phyloP scores from a whole-genome alignment of 495 filamentous ascomycete genomes.

The Hyaloscypha hepaticicola region DNA sequence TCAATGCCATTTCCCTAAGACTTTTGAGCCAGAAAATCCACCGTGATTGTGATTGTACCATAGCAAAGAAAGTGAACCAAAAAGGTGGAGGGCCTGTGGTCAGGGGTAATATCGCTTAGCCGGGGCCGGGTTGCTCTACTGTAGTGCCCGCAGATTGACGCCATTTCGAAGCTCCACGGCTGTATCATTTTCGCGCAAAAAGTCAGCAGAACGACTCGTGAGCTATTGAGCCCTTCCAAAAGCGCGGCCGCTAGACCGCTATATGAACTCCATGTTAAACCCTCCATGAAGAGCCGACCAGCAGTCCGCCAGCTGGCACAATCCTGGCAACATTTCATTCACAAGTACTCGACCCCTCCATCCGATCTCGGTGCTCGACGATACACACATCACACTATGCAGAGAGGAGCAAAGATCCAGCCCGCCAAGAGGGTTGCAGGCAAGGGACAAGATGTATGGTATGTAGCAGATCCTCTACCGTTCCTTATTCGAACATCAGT shows the following conservation, averaged over 20 bases:
- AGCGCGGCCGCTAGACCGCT: background rate
- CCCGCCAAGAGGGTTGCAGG: slow-evolving; percentile 80
- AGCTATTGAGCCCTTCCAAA: background rate
- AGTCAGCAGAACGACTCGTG: slow-evolving; percentile 4
- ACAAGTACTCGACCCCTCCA: background rate
- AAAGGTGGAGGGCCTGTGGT: too few species aligned
- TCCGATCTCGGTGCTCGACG: slow-evolving; percentile 5
- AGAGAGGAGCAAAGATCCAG: slow-evolving; percentile 41
- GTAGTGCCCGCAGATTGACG: slow-evolving; percentile 1
- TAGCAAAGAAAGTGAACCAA: too few species aligned
- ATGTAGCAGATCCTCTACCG: slow-evolving; percentile 15
- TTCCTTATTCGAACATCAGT: background rate
- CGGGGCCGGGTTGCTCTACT: background rate
- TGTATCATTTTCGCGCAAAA: background rate
- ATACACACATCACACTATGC: slow-evolving; percentile 27
- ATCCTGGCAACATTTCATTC: background rate
- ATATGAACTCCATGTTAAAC: background rate
- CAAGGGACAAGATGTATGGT: slow-evolving; percentile 94
- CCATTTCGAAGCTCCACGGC: background rate
- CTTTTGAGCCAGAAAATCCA: too few species aligned
- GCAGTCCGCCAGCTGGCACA: background rate
- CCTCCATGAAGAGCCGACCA: slow-evolving; percentile 13
- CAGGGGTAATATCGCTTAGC: background rate
- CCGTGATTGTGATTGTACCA: too few species aligned
- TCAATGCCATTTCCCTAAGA: too few species aligned